Base-by-base conservation (phyloP, 805 yeast genomes). In the Blastobotrys peoriensis region DNA sequence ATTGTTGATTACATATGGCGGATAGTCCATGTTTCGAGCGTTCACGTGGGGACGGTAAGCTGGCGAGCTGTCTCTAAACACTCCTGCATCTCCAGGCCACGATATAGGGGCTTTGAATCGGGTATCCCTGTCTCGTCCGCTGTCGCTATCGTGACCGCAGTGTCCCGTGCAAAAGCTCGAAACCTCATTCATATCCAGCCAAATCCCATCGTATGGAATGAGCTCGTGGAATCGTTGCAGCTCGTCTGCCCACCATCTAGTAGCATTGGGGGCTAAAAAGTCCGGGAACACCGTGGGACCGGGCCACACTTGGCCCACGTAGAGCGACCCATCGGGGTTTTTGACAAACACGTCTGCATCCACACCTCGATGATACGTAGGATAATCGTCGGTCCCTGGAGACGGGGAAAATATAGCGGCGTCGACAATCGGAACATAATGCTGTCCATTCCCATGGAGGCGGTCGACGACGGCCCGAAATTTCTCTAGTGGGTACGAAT, bases 131-230 rank as follows among this genome's bases (percentile, higher is more conserved):
- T 10, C 10, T 22, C 3, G 15, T 8, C 10, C 9, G 15, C 27
- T 8, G 23, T 25, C 18, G 3, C 21, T 18, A 9, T 19, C 23
- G 5, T 6, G 15, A 48, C 63, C 64, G 49, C 63, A 58, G n/a
- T 63, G 57, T 4, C 67, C 65, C 18, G 59, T 63, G 48, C 66
- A 62, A 56, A 60, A 63, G 3, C 62, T 56, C 0, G 96, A 86
- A 1, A 96, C 96, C 64, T 91, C 98, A 64, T 85, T 86, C 98
- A 91, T 91, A 63, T 91, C 98, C 62, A 89, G 88, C 98, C 98
- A 91, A 9, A 91, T 65, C 56, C 81, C 81, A 38, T 86, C 63
- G 58, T 89, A 91, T 9, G 74, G 67, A 3, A 82, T 71, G 27
- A 64, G 52, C 1, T 74, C 74, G 67, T 2, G 64, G 57, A 4